Evolutionary conservation across 345 rosid genomes (phyloP).

Genomic region (Nasturtium officinale): DNA sequence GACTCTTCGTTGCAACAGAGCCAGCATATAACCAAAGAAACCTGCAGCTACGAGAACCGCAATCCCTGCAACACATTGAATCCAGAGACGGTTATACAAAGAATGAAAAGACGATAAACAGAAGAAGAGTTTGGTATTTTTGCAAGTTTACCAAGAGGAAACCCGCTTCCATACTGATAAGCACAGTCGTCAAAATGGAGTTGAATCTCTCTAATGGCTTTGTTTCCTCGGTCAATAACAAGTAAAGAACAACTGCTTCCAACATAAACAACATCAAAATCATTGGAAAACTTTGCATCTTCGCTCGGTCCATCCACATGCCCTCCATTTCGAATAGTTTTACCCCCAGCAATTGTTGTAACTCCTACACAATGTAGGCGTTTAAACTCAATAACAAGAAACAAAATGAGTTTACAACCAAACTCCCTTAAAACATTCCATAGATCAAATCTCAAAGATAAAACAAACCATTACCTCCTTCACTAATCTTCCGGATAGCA

Average conservation of each 20-base stretch:
- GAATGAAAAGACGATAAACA: background rate
- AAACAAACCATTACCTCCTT: slow-evolving; percentile 65
- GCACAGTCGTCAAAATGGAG: slow-evolving; percentile 99
- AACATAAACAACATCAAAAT: slow-evolving; percentile 89
- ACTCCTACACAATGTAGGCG: slow-evolving; percentile 59
- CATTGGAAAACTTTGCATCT: slow-evolving; percentile 95
- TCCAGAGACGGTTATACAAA: background rate
- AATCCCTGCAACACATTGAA: slow-evolving; percentile 56
- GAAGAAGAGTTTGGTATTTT: background rate
- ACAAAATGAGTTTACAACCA: background rate
- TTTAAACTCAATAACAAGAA: slow-evolving; percentile 13
- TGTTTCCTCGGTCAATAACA: slow-evolving; percentile 93
- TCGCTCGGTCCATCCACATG: slow-evolving; percentile 98
- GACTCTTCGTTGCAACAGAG: slow-evolving; percentile 82
- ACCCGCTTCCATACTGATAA: slow-evolving; percentile 91
- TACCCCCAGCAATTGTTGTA: slow-evolving; percentile 99
- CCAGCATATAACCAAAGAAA: slow-evolving; percentile 93
- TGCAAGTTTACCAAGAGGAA: slow-evolving; percentile 72
- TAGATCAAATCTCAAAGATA: no score
- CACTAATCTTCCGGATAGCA: slow-evolving; percentile 96
- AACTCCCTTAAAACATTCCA: no score
- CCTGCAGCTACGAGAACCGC: slow-evolving; percentile 97
- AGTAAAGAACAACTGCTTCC: slow-evolving; percentile 98
- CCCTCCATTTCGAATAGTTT: slow-evolving; percentile 71
- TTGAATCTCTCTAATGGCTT: slow-evolving; percentile 92